Evolutionary conservation across 1,284 basidiomycete genomes (phyloP), one percentile per base, ranked within the genome.

Genomic region (Marasmius fiardii): DNA sequence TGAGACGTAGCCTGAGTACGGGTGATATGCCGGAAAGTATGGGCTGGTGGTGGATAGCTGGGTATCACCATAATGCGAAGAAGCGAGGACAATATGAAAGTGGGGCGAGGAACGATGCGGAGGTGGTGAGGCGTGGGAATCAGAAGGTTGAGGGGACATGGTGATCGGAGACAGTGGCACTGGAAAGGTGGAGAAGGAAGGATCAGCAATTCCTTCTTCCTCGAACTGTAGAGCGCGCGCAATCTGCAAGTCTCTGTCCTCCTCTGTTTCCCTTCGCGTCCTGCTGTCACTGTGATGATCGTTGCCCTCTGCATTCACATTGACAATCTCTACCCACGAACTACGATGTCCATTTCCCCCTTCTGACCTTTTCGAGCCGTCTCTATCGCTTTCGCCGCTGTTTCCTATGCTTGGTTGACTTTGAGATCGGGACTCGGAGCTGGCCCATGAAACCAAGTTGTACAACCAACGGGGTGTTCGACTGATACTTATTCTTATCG

Each of bases 1-100:
- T 49, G 47, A 49, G 16, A 49, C 47, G 18, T 49, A 49, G n/a
- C 47, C 47, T 14, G 47, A 49, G 28, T 49, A 49, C 4, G 47
- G 47, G 28, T 49, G 47, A 20, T 49, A 11, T 8, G 26, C 16
- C 24, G 20, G 16, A 16, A 49, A 33, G 31, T 31, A 31, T 14
- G 47, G 47, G 5, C 26, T n/a, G 10, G n/a, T 31, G 28, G 26
- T 16, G 14, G 47, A 26, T 49, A 31, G n/a, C 14, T n/a, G 24
- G n/a, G 26, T n/a, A 26, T 49, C 47, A 33, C n/a, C 33, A 20
- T 33, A 26, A 31, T 23, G 11, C 1, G 23, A 33, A 49, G 47
- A 49, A 8, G 47, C 47, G 2, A 33, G 47, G 14, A 31, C 28
- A 18, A 49, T 33, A 20, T 16, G 39, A 2, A n/a, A 16, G 7